Base-by-base conservation (phyloP, 2,329 filamentous ascomycete genomes). In the Thyridium curvatum region DNA sequence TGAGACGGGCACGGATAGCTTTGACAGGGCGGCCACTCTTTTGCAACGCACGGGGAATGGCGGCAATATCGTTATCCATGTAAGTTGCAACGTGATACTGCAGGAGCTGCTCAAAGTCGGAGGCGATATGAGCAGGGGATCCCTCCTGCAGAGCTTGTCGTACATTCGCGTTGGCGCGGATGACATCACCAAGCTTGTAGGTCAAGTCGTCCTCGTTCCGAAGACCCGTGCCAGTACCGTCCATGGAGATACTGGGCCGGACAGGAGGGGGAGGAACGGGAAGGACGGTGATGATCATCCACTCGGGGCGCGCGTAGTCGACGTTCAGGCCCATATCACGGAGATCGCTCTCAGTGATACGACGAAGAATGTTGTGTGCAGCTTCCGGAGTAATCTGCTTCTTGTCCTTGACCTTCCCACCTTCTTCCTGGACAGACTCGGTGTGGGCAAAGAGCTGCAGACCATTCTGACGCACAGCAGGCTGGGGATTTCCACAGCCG, bases 51-150 rank as follows among this genome's bases (percentile, higher is more conserved):
- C 93, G 89, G 3, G 93, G 93, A 52, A 94, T 83, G 36, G 91
- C 90, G 46, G 94, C 93, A 64, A 97, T 96, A 60, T 98, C 91
- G 54, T 98, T 99, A 65, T 98, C 93, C 94, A 99, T 98, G 65
- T 96, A 94, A 1, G 94, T 98, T 32, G 94, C 94, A 43, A 98
- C 90, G 56, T 98, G 94, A 58, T 95, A 99, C 58, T 99, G 94
- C 30, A 99, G 71, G 26, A 98, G 69, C 46, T 84, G 81, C 62
- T 95, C 88, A 42, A 96, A 97, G 54, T 98, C 93, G 42, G 82
- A 78, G 13, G 89, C 79, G 49, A 97, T 88, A 63, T 98, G 93
- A 47, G 86, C 82, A 1, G 93, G 89, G 4, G 90, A 90, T 41
- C 93, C 93, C 61, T 96, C 89, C 42, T 86, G 80, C 53, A 94